phyloP scores from a whole-genome alignment of 345 rosid genomes.

The Boechera stricta region DNA sequence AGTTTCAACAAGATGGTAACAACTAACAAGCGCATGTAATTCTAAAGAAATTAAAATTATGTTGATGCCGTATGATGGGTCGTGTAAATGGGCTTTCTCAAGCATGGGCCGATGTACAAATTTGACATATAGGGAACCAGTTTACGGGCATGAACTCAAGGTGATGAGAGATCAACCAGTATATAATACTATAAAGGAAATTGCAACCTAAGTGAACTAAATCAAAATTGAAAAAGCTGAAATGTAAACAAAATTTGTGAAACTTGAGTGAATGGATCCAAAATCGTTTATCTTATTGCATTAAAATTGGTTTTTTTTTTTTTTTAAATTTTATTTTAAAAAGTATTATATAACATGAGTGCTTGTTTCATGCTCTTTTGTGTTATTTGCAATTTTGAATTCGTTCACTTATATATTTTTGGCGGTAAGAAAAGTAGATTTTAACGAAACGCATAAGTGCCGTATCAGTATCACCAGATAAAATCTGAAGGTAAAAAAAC shows the following conservation, averaged over 20 bases:
- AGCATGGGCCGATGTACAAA: slow-evolving; percentile 14
- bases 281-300: neutral
- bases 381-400: slow-evolving; percentile 34
- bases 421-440: slow-evolving; percentile 42
- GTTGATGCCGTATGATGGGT: neutral
- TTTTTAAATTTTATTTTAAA: too few relatives aligned
- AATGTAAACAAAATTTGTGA: neutral
- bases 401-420: slow-evolving; percentile 16
- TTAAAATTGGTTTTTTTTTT: too few relatives aligned
- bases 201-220: neutral
- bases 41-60: too few relatives aligned
- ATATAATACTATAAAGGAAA: neutral
- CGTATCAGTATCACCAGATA: slow-evolving; percentile 10
- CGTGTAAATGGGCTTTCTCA: slow-evolving; percentile 7
- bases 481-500: neutral
- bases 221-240: neutral
- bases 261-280: neutral
- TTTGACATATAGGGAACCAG: neutral
- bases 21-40: too few relatives aligned
- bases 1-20: too few relatives aligned
- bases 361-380: neutral
- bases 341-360: too few relatives aligned
- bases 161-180: neutral
- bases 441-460: slow-evolving; percentile 12
- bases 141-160: neutral